Conservation (phyloP, 208 protist species). For the Borovskyia barvae region DNA sequence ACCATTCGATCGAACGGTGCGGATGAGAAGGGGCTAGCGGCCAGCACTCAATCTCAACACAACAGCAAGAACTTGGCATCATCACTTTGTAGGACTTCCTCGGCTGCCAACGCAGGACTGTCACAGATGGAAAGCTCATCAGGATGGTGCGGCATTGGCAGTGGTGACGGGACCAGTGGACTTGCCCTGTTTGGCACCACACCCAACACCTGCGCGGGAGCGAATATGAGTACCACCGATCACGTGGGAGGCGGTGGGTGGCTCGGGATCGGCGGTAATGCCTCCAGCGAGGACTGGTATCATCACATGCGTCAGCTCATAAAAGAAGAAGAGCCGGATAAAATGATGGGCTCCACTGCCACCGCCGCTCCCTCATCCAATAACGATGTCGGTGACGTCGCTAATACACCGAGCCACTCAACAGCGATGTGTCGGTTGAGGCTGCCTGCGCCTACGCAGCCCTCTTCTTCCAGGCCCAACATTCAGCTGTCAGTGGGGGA, state of each 20-base stretch:
- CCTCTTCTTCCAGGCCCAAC: too few relatives aligned
- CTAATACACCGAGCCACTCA: too few relatives aligned
- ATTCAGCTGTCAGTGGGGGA: too few relatives aligned
- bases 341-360: not conserved
- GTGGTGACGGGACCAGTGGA: constrained; percentile 7
- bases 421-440: too few relatives aligned
- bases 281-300: constrained; percentile 64
- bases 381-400: too few relatives aligned
- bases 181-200: constrained; percentile 8
- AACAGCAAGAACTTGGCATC: constrained; percentile 8
- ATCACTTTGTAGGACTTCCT: not conserved
- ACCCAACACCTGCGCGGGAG: not conserved
- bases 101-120: constrained; percentile 3
- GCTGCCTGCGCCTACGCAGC: too few relatives aligned
- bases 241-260: constrained; percentile 17
- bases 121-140: constrained; percentile 6
- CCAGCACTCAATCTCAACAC: too few relatives aligned
- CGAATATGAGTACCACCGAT: not conserved
- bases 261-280: constrained; percentile 35
- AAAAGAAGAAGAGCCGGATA: constrained; percentile 28
- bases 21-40: not conserved
- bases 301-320: constrained; percentile 45
- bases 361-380: too few relatives aligned
- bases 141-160: constrained; percentile 15
- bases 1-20: constrained; percentile 4